Evolutionary conservation across 2,329 filamentous ascomycete genomes (phyloP).

Genomic region (Cladosporium phlei): DNA sequence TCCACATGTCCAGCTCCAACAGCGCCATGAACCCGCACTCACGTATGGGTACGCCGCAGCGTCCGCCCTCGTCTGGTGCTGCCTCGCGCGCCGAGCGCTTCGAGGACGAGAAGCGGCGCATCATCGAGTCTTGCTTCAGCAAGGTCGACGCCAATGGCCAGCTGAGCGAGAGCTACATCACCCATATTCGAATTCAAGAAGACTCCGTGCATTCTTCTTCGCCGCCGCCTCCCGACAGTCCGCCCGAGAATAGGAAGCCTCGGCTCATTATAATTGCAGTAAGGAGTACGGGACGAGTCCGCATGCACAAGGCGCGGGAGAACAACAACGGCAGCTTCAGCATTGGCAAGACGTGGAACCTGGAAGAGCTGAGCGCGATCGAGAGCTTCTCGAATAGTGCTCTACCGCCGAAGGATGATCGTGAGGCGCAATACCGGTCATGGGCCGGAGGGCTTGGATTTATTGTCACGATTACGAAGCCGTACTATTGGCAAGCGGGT

Average conservation of each 20-base stretch:
- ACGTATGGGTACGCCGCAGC: conserved; percentile 5
- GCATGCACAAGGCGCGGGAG: conserved; percentile 95
- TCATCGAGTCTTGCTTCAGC: conserved; percentile 89
- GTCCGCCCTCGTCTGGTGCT: conserved; percentile 9
- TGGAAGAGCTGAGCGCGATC: conserved; percentile 81
- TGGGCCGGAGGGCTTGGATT: conserved; percentile 86
- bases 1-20: conserved; percentile 5
- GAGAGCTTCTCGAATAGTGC: conserved; percentile 65
- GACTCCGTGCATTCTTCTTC: conserved; percentile 76
- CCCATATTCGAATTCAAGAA: conserved; percentile 87
- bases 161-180: conserved; percentile 90
- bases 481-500: conserved; percentile 94
- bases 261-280: conserved; percentile 92
- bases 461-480: conserved; percentile 80
- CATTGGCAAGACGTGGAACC: conserved; percentile 96
- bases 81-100: conserved; percentile 69
- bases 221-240: conserved; percentile 76
- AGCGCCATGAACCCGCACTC: conserved; percentile 12
- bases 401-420: conserved; percentile 48
- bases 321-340: conserved; percentile 92
- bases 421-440: conserved; percentile 58
- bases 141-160: conserved; percentile 85
- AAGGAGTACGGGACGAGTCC: conserved; percentile 83
- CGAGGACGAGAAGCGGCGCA: conserved; percentile 92
- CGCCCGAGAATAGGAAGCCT: conserved; percentile 72